phyloP scores from a whole-genome alignment of 768 basidiomycete species.

The Suillus spraguei region DNA sequence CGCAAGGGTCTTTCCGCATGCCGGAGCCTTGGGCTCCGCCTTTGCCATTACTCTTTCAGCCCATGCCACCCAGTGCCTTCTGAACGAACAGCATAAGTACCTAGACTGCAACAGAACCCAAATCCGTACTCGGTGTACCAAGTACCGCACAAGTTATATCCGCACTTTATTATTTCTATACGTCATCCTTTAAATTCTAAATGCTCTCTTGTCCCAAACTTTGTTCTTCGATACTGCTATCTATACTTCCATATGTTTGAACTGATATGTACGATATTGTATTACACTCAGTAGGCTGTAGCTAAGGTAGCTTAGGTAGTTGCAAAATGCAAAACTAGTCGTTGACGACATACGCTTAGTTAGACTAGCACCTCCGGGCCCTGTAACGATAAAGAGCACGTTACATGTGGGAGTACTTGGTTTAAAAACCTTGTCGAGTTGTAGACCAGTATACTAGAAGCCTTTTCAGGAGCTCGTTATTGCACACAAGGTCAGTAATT shows the following conservation, averaged over 20 bases:
- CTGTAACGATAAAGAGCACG: neutral
- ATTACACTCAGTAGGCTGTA: neutral
- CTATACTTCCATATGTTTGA: constrained; percentile 6
- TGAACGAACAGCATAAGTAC: constrained; percentile 11
- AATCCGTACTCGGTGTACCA: too few relatives aligned
- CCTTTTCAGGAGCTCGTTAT: neutral
- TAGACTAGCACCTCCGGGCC: neutral
- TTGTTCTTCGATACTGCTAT: constrained; percentile 2
- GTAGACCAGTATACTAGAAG: neutral
- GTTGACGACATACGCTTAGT: neutral
- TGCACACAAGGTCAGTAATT: neutral
- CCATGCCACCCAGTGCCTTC: constrained; percentile 14
- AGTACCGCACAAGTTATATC: neutral
- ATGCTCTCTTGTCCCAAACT: neutral
- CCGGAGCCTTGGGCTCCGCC: constrained; percentile 28
- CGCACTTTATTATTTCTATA: neutral
- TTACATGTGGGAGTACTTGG: constrained; percentile 8
- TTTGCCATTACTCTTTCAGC: constrained; percentile 3
- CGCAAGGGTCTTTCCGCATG: constrained; percentile 23
- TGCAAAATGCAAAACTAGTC: neutral
- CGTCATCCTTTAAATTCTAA: neutral
- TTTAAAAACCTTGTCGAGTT: neutral
- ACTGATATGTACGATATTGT: constrained; percentile 4
- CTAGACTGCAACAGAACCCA: neutral
- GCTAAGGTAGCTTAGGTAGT: neutral